A percentile compares a stretch with the other conserved stretches of the same genome.
These are phyloP conservation scores for Talaromyces pinophilus DNA, from an alignment of 2,329 filamentous ascomycete species.

Conservation along the genomic window DNA sequence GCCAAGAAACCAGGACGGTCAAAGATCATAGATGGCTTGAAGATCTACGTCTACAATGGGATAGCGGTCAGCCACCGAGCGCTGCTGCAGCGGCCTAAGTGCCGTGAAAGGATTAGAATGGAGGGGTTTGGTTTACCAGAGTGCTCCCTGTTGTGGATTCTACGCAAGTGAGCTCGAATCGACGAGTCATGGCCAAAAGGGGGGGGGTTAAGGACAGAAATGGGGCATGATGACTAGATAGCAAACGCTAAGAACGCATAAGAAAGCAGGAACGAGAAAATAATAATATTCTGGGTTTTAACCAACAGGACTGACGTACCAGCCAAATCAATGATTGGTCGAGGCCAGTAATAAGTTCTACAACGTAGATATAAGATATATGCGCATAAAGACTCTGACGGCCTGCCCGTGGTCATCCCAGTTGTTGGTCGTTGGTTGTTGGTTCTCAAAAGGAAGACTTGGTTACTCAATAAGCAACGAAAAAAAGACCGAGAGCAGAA, in stretches of 20 bases:
- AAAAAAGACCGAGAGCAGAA: constrained; percentile 5
- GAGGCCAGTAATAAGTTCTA: not conserved
- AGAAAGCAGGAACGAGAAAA: constrained; percentile 10
- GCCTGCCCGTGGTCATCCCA: not conserved
- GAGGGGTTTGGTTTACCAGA: not conserved
- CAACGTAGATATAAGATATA: not conserved
- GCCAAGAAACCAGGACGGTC: not conserved
- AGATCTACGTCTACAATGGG: constrained; percentile 15
- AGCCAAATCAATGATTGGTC: not conserved
- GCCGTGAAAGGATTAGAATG: not conserved
- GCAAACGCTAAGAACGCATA: constrained; percentile 4
- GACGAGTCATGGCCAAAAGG: not conserved
- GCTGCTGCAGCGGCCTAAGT: not conserved
- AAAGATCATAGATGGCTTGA: constrained; percentile 5
- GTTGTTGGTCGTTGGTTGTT: not conserved
- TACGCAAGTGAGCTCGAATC: not conserved
- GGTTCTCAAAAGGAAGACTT: not conserved
- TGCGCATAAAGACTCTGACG: not conserved
- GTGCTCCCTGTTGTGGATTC: not conserved
- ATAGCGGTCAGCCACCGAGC: constrained; percentile 4
- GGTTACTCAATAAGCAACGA: not conserved
- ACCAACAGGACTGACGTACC: not conserved
- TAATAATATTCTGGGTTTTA: not conserved
- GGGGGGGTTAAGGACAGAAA: not conserved
- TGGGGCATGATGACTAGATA: constrained; percentile 2